Evolutionary conservation across 306 rosid species (phyloP).

Genomic region (Malus asiatica): DNA sequence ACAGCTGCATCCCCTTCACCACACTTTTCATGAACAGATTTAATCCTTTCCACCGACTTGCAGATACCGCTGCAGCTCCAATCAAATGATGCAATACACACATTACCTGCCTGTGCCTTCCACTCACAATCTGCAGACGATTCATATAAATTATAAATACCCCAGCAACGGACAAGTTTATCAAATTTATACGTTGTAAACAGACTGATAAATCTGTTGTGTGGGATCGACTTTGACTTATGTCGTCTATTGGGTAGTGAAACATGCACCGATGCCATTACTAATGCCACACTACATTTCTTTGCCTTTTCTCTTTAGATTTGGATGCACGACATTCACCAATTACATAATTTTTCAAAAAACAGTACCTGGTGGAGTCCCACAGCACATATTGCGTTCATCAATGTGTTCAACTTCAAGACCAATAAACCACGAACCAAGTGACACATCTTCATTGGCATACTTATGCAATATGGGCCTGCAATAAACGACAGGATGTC

Average conservation of each 20-base stretch:
- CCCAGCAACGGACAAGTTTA: not conserved
- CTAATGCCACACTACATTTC: not conserved
- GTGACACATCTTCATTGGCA: constrained; percentile 99
- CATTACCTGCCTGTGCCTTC: constrained; percentile 95
- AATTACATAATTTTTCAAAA: not conserved
- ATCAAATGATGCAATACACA: constrained; percentile 84
- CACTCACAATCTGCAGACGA: constrained; percentile 79
- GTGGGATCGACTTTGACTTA: not conserved
- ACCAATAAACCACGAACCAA: constrained; percentile 96
- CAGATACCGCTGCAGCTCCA: constrained; percentile 99
- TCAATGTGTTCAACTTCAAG: constrained; percentile 96
- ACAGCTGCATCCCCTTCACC: constrained; percentile 91
- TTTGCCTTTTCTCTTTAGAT: not conserved
- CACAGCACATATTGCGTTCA: constrained; percentile 95
- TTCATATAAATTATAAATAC: constrained; percentile 6
- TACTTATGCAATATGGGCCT: constrained; percentile 87
- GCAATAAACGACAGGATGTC: constrained; percentile 24
- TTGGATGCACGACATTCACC: not conserved
- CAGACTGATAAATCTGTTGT: not conserved
- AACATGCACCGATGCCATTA: not conserved
- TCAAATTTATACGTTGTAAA: not conserved
- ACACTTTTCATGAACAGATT: constrained; percentile 80
- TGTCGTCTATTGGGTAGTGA: not conserved
- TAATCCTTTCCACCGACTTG: constrained; percentile 94
- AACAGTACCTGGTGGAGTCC: constrained; percentile 91